Evolutionary conservation across 2,329 filamentous ascomycete species (phyloP).

Genomic region (Phymatotrichopsis omnivora): DNA sequence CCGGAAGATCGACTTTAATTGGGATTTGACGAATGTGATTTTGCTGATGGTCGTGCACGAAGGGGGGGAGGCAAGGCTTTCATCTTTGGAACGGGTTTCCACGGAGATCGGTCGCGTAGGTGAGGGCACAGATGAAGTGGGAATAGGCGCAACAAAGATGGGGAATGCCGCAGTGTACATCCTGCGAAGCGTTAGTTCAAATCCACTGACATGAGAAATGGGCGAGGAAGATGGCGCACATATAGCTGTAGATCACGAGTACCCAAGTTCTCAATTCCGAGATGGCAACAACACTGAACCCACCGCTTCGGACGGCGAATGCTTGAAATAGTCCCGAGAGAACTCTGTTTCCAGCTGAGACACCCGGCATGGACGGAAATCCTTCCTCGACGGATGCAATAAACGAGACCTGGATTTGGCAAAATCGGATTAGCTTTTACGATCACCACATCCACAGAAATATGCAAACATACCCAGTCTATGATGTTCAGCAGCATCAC

Average conservation of each 20-base stretch:
- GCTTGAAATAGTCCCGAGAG: conserved; percentile 47
- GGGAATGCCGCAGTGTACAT: conserved; percentile 51
- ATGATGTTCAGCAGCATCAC: conserved; percentile 43
- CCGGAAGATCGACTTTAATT: conserved; percentile 19
- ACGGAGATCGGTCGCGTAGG: conserved; percentile 8
- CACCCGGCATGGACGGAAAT: too few relatives aligned
- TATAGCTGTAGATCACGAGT: conserved; percentile 46
- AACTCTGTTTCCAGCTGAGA: too few relatives aligned
- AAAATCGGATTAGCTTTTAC: conserved; percentile 34
- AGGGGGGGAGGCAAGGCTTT: too few relatives aligned
- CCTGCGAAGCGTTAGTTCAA: conserved; percentile 10
- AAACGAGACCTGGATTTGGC: too few relatives aligned
- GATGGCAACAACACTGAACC: conserved; percentile 43
- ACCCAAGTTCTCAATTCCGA: conserved; percentile 40
- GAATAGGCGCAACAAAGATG: conserved; percentile 32
- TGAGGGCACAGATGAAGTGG: not conserved
- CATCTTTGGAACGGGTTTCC: too few relatives aligned
- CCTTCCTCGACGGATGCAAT: too few relatives aligned
- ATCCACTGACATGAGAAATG: conserved; percentile 41
- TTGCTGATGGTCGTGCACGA: too few relatives aligned
- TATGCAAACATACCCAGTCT: conserved; percentile 34
- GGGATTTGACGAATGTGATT: too few relatives aligned
- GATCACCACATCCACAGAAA: conserved; percentile 37
- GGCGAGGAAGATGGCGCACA: too few relatives aligned
- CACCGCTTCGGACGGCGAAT: conserved; percentile 42